Evolutionary conservation across 352 stramenopile genomes (phyloP), one percentile per base, ranked within the genome.

Genomic region (Pythium brachiatum): DNA sequence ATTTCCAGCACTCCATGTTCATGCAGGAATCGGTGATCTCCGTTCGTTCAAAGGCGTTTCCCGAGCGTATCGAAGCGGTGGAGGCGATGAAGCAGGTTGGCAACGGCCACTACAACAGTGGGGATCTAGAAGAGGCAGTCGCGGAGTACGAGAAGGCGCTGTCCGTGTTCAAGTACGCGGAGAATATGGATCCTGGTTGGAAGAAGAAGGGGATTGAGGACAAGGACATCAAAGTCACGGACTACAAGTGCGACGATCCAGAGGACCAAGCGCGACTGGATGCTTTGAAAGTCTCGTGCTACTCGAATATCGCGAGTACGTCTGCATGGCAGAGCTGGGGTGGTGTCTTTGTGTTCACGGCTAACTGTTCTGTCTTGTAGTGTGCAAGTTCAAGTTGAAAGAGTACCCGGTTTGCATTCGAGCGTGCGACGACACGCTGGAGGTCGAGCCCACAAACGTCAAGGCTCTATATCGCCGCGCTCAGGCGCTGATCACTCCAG

Each of bases 181-280:
- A 91, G 48, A 93, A 93, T 60, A 90, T 72, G 50, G 84, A 93
- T 54, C 74, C 76, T 0, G 82, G 78, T 25, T 95, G 86, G 86
- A 93, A 93, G 68, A 93, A 91, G 57, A 93, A 95, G 26, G 86
- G 86, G 1, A 95, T 95, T 59, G 82, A 92, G 57, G 86, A 93
- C 72, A 74, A 61, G 8, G 86, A 95, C 36, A 86, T 95, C 56
- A 55, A 66, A 3, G 58, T 90, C 1, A 61, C 74, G 7, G 79
- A 92, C 36, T 81, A 78, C 66, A 80, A 70, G 53, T 85, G 77
- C 29, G 73, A 82, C n/a, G 53, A 78, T 21, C 31, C 26, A 6
- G 32, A 71, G 12, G 75, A 89, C 34, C 79, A 89, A 60, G 26
- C 41, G 18, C 62, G 73, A 20, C 71, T 93, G 18, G 64, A 82